Base-by-base conservation (phyloP, 2,329 filamentous ascomycete genomes). In the Neonectria punicea region DNA sequence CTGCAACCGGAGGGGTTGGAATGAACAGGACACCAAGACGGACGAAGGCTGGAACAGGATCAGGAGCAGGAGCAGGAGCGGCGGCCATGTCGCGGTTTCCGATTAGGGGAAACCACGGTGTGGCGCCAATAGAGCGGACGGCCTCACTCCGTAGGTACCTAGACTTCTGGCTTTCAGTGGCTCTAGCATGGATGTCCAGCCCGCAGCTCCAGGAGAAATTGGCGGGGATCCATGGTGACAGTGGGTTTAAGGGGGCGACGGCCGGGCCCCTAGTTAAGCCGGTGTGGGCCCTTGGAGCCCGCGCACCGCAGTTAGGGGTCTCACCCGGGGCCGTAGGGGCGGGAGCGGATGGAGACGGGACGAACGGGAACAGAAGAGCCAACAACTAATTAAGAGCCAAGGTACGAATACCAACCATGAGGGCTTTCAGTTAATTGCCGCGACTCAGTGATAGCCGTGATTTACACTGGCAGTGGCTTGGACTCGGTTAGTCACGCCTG, bases 1-100 rank as follows among this genome's bases (percentile, higher is more conserved):
- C 69, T 59, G 62, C 61, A 65, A 67, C 68, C 63, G 62, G 70
- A 39, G 67, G 66, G 58, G 68, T 20, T 62, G 47, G 47, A 51
- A 53, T 41, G 47, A 55, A 55, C 43, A 59, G 22, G 61, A 66
- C 46, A 55, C 50, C 30, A 43, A 60, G 18, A 50, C 22, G 34
- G 9, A 50, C 32, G 32, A 49, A 47, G 53, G 50, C 58, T 39
- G 41, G 49, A 46, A 36, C 32, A 58, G 46, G 34, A 30, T 28
- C 20, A n/a, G 44, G 49, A 36, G 18, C 20, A n/a, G 44, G 49
- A 36, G 18, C 57, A 44, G 49, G 46, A 22, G 47, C 30, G 30
- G 30, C 20, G 39, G 14, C 36, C 47, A 46, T 53, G 57, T 60
- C 57, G 28, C 50, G 13, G 57, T 47, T 60, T 53, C 50, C 47